phyloP scores from a whole-genome alignment of 2,329 filamentous ascomycete genomes.

The Colletotrichum coccodes region DNA sequence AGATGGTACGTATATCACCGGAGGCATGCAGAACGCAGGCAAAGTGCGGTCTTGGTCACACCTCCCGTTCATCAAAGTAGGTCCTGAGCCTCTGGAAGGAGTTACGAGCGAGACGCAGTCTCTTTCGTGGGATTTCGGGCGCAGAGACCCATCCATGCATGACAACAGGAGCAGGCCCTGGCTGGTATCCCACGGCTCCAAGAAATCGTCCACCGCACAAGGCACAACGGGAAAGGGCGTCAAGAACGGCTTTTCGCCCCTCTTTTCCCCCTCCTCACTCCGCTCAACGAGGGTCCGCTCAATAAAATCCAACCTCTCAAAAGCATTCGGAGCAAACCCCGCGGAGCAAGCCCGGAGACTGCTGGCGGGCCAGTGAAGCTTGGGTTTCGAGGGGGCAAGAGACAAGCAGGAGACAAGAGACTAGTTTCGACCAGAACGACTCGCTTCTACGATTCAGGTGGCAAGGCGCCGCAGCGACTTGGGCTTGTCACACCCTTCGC shows the following conservation, averaged over 20 bases:
- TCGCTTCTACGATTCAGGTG: conserved; percentile 8
- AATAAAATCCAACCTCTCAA: background rate
- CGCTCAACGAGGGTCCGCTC: background rate
- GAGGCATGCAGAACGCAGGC: background rate
- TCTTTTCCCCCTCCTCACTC: background rate
- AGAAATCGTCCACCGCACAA: background rate
- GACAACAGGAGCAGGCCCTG: background rate
- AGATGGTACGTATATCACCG: background rate
- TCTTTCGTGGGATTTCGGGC: conserved; percentile 17
- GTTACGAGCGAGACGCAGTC: background rate
- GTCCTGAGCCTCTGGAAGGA: background rate
- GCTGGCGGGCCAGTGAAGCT: background rate
- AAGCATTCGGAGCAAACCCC: background rate
- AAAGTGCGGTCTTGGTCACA: background rate
- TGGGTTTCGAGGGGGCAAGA: conserved; percentile 4
- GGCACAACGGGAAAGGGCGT: background rate
- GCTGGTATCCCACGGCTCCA: background rate
- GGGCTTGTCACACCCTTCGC: background rate
- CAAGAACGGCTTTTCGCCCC: background rate
- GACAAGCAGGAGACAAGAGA: conserved; percentile 9
- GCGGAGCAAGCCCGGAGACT: background rate
- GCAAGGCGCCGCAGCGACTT: conserved; percentile 11
- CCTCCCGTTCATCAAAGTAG: background rate
- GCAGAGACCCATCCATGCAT: conserved; percentile 16
- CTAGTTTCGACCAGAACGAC: background rate